Base-by-base conservation (phyloP, 2,329 filamentous ascomycete genomes). In the Penicillium capsulatum region DNA sequence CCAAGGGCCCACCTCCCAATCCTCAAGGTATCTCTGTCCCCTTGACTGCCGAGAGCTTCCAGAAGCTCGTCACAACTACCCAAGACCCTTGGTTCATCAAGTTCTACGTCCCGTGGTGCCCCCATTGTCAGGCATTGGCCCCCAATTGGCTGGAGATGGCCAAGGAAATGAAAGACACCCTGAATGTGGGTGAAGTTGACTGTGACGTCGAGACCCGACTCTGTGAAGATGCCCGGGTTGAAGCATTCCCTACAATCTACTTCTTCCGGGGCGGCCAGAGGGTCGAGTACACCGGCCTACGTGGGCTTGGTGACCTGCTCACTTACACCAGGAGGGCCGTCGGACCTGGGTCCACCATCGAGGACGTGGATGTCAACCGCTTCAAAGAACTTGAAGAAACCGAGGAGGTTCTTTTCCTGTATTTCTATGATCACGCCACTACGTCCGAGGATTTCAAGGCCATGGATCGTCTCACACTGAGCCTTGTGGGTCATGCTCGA, bases 31-130 rank as follows among this genome's bases (percentile, higher is more conserved):
- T 76, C 11, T 94, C 88, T 5, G 73, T 88, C 22, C 68, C 81
- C 5, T 75, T 98, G 36, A 89, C 81, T 2, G 83, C 86, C 0
- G 89, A 96, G 60, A 86, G 74, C 48, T 98, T 98, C 70, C 84
- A 94, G 61, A 81, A 79, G 42, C 72, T 84, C 26, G 90, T 98
- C 32, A 94, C 88, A 3, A 85, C 83, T 62, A 89, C 88, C 0
- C 80, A 86, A 48, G 89, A 97, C 48, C 84, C 90, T 4, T 98
- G 92, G 92, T 96, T 98, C 60, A 81, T 98, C 74, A 98, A 98
- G 67, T 97, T 98, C 64, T 97, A 96, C 63, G 90, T 88, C 13
- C 94, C 92, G 4, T 97, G 91, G 92, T 98, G 92, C 65, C 81
- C 83, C 53, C 92, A 98, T 67, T 98, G 94, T 66, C 86, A 95